A percentile compares a stretch with the other conserved stretches of the same genome.
Evolutionary conservation across 805 yeast genomes (phyloP).

Genomic region (Pichia exigua): DNA sequence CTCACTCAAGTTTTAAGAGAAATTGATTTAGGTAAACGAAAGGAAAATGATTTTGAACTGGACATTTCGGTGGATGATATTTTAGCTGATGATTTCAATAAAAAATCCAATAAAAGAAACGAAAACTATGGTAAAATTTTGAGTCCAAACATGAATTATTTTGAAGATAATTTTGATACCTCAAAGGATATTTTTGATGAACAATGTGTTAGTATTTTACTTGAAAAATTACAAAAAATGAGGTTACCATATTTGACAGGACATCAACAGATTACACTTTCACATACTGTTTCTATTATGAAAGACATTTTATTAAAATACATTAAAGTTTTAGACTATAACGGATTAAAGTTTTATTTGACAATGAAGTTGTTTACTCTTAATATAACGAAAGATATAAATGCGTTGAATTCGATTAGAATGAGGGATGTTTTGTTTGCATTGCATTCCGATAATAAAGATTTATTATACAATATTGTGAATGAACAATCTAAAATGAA

Average conservation of each 20-base stretch:
- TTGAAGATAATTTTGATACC: conserved; percentile 15
- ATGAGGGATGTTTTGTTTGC: conserved; percentile 90
- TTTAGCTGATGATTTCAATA: neutral
- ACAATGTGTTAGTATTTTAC: conserved; percentile 37
- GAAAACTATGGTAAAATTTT: neutral
- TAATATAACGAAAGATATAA: conserved; percentile 26
- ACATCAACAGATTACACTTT: conserved; percentile 82
- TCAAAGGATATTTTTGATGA: conserved; percentile 18
- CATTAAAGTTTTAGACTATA: conserved; percentile 42
- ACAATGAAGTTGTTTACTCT: conserved; percentile 61
- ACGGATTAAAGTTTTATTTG: conserved; percentile 63
- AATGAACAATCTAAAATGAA: conserved; percentile 26
- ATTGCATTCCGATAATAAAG: conserved; percentile 71
- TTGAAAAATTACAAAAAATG: conserved; percentile 52
- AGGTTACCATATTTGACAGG: conserved; percentile 77
- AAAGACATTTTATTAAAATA: conserved; percentile 42
- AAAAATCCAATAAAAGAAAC: neutral
- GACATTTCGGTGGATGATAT: conserved; percentile 11
- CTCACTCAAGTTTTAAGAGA: conserved; percentile 50
- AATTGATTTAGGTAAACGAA: conserved; percentile 32
- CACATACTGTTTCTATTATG: conserved; percentile 60
- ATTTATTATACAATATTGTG: conserved; percentile 47
- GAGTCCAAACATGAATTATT: conserved; percentile 18
- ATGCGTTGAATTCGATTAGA: conserved; percentile 33
- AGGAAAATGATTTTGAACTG: conserved; percentile 19